Percentiles rank a stretch among this genome's conserved stretches.
Conservation (phyloP, 148 eudicot genomes). For the Spergularia marina region DNA sequence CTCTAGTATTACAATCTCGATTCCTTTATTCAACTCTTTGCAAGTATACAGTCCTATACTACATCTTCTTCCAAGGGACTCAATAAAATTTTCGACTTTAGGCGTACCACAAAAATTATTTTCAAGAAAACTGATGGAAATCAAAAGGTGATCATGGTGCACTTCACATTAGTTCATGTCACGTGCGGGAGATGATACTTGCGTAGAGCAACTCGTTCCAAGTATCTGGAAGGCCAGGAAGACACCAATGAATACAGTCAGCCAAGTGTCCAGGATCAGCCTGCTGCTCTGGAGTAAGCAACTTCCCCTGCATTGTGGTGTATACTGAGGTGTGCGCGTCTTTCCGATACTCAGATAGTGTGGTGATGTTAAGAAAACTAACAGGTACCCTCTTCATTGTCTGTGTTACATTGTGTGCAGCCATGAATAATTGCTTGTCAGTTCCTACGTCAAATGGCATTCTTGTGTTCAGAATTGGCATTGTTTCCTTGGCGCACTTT, state of each 20-base stretch:
- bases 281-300: conserved; percentile 64
- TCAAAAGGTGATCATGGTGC: too few species aligned
- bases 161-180: conserved; percentile 7
- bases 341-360: conserved; percentile 77
- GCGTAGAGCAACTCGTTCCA: conserved; percentile 93
- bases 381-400: conserved; percentile 65
- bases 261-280: conserved; percentile 68
- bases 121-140: too few species aligned
- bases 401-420: conserved; percentile 50
- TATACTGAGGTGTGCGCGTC: conserved; percentile 92
- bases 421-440: conserved; percentile 53
- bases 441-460: conserved; percentile 73
- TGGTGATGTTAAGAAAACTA: conserved; percentile 67
- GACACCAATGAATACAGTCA: conserved; percentile 96
- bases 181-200: conserved; percentile 46
- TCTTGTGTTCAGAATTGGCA: conserved; percentile 61
- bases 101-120: too few species aligned
- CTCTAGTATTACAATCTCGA: too few species aligned
- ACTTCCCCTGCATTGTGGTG: conserved; percentile 83
- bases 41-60: too few species aligned
- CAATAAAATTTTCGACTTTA: too few species aligned
- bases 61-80: too few species aligned
- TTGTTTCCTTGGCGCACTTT: conserved; percentile 77
- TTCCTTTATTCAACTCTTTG: too few species aligned
- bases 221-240: conserved; percentile 88